Percentiles rank a stretch among this genome's conserved stretches.
Conservation (phyloP, 306 rosid genomes). For the Quillaja saponaria region DNA sequence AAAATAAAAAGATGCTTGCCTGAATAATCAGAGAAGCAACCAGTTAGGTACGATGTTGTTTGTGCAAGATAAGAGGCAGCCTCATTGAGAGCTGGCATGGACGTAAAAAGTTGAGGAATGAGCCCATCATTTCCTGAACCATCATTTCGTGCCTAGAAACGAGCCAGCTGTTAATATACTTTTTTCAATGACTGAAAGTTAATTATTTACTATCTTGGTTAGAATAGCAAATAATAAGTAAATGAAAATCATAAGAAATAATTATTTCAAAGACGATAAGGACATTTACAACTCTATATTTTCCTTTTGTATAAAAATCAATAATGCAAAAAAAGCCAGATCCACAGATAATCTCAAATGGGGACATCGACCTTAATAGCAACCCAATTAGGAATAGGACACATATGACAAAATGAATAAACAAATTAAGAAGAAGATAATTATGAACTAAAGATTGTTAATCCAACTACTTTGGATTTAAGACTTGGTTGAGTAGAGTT, state of each 20-base stretch:
- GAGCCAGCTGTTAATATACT: conserved; percentile 11
- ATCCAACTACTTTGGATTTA: too few relatives aligned
- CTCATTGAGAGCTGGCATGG: conserved; percentile 78
- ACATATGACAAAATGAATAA: background rate
- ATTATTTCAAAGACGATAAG: conserved; percentile 9
- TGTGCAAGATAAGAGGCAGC: conserved; percentile 90
- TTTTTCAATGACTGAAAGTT: background rate
- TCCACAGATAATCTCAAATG: background rate
- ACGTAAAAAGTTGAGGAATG: conserved; percentile 77
- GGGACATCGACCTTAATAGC: background rate
- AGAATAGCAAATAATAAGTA: conserved; percentile 18
- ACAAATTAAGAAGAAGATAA: background rate
- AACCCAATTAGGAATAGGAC: conserved; percentile 13
- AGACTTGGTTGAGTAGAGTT: too few relatives aligned
- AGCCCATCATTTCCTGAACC: conserved; percentile 51
- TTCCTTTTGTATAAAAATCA: background rate
- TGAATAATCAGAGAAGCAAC: conserved; percentile 82
- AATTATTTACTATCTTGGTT: conserved; percentile 2
- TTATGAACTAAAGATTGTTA: conserved; percentile 17
- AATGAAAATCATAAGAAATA: conserved; percentile 2
- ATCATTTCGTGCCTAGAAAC: conserved; percentile 48
- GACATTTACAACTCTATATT: too few relatives aligned
- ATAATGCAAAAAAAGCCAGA: conserved; percentile 1
- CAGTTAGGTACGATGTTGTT: conserved; percentile 74
- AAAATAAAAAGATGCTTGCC: conserved; percentile 45